phyloP scores from a whole-genome alignment of 306 rosid species.

The Canavalia ensiformis region DNA sequence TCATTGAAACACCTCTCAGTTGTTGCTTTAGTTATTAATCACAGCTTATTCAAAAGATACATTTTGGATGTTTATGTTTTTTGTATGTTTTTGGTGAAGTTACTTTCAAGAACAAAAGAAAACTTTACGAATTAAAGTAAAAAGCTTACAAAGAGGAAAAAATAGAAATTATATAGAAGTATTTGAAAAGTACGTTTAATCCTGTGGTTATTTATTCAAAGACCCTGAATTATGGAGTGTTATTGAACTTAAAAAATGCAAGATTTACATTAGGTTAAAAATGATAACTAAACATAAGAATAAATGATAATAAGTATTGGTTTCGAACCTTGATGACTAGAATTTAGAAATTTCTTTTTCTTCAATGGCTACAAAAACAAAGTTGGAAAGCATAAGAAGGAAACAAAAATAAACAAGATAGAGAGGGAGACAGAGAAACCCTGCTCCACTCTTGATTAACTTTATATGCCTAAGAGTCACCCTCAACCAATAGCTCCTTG shows the following conservation, averaged over 20 bases:
- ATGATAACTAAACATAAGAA: neutral
- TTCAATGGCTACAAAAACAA: conserved; percentile 19
- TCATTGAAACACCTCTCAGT: conserved; percentile 5
- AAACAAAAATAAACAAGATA: conserved; percentile 21
- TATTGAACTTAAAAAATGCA: neutral
- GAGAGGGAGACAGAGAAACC: conserved; percentile 35
- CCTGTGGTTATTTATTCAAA: neutral
- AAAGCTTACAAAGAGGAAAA: conserved; percentile 6
- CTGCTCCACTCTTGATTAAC: conserved; percentile 39
- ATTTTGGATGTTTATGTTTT: conserved; percentile 39
- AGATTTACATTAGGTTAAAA: neutral
- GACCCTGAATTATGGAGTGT: conserved; percentile 5
- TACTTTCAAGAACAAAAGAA: neutral
- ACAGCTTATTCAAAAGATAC: conserved; percentile 36
- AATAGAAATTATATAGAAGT: neutral
- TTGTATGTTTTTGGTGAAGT: neutral
- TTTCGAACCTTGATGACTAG: neutral
- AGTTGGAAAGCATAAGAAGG: conserved; percentile 43
- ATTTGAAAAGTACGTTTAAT: neutral
- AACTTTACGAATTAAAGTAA: neutral
- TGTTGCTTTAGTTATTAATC: conserved; percentile 16
- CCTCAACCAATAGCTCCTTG: neutral
- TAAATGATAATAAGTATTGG: neutral
- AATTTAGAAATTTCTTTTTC: neutral
- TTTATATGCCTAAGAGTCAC: conserved; percentile 39